phyloP scores from a whole-genome alignment of 495 filamentous ascomycete genomes.

The Neurospora terricola region DNA sequence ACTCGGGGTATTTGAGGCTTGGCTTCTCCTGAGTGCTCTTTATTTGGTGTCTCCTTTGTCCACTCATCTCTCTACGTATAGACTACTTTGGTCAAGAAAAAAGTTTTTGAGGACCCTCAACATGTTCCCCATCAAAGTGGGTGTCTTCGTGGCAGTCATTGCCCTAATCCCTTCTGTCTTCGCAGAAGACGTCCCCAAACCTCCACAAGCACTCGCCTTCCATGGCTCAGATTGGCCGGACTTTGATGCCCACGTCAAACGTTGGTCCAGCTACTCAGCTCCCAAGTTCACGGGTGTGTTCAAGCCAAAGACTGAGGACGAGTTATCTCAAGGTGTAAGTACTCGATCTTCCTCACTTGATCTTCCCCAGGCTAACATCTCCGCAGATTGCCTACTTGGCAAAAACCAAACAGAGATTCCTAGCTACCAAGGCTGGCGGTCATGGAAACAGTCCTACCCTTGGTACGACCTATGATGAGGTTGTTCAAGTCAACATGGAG shows the following conservation, averaged over 20 bases:
- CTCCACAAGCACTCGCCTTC: neutral
- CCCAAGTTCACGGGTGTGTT: neutral
- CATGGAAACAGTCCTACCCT: neutral
- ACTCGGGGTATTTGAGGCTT: neutral
- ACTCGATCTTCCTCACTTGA: neutral
- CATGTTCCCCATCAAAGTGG: neutral
- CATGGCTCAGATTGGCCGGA: neutral
- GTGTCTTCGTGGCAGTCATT: neutral
- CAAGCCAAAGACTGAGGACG: neutral
- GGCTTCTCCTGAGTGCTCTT: too few species aligned
- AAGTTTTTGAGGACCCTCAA: neutral
- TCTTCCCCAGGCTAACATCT: neutral
- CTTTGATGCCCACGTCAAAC: neutral
- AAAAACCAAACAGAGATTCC: neutral
- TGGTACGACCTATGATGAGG: neutral
- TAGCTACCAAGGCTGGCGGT: neutral
- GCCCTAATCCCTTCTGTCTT: neutral
- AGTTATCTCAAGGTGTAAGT: neutral
- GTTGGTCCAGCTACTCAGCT: neutral
- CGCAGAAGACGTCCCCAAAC: neutral
- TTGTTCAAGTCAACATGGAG: slow-evolving; percentile 7
- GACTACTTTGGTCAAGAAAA: neutral
- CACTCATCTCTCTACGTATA: neutral
- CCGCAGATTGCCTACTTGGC: neutral
- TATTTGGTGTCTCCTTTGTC: too few species aligned